These are phyloP conservation scores for Teunomyces panamensis DNA, from an alignment of 805 yeast species.

Conservation along the genomic window DNA sequence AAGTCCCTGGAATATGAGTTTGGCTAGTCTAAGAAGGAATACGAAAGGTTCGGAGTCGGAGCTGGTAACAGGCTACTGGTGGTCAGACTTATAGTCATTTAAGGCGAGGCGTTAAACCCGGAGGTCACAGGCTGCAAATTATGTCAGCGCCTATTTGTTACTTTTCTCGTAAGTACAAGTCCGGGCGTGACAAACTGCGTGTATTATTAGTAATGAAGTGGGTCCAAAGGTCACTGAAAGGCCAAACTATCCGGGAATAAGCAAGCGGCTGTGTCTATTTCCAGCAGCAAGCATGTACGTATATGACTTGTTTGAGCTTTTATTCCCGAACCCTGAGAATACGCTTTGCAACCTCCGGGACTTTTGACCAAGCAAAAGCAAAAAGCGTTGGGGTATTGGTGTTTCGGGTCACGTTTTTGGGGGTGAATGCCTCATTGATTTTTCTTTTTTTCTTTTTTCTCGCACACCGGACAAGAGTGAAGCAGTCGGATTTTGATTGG, in stretches of 20 bases:
- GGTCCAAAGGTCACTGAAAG: too few relatives aligned
- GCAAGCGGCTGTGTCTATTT: not conserved
- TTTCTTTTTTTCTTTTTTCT: not conserved
- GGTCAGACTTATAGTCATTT: too few relatives aligned
- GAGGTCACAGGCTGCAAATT: not conserved
- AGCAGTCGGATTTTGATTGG: conserved; percentile 1
- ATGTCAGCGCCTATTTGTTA: not conserved
- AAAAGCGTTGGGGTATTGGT: not conserved
- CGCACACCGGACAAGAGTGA: conserved; percentile 1
- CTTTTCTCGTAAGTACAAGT: conserved; percentile 1
- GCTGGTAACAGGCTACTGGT: too few relatives aligned
- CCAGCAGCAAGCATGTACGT: not conserved
- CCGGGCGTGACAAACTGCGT: not conserved
- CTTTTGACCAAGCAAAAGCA: not conserved
- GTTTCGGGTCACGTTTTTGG: not conserved
- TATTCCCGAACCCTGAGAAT: too few relatives aligned
- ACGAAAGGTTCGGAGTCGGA: too few relatives aligned
- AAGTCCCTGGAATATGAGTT: too few relatives aligned
- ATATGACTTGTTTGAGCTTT: too few relatives aligned
- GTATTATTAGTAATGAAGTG: too few relatives aligned
- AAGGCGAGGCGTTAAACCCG: not conserved
- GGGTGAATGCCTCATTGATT: not conserved
- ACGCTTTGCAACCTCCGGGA: conserved; percentile 1
- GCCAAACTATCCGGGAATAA: not conserved
- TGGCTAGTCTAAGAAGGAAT: not conserved